phyloP scores from a whole-genome alignment of 2,329 filamentous ascomycete genomes.

The Macrophomina pseudophaseolina region DNA sequence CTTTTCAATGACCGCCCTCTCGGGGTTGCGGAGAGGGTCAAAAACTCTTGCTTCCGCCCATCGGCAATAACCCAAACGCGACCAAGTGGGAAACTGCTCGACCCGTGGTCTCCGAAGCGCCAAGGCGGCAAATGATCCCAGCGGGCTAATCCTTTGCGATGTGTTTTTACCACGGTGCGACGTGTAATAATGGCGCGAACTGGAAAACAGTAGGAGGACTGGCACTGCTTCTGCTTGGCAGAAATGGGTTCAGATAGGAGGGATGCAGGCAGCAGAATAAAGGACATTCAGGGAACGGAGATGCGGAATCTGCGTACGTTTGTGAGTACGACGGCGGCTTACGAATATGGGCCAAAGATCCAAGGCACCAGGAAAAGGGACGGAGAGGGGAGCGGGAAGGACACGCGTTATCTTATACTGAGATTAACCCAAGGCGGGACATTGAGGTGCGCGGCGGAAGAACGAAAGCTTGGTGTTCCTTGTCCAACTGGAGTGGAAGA shows the following conservation, averaged over 20 bases:
- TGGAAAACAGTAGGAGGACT: too few relatives aligned
- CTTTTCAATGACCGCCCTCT: too few relatives aligned
- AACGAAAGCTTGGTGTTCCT: constrained; percentile 4
- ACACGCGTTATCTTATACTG: constrained; percentile 16
- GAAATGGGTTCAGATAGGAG: not conserved
- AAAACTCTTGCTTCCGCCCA: too few relatives aligned
- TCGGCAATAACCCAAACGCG: too few relatives aligned
- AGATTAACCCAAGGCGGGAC: not conserved
- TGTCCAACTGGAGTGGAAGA: not conserved
- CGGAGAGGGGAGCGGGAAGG: not conserved
- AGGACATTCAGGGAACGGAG: not conserved
- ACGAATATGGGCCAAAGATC: not conserved
- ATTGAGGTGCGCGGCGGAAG: not conserved
- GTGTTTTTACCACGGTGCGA: too few relatives aligned
- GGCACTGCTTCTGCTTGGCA: not conserved
- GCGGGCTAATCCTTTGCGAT: too few relatives aligned
- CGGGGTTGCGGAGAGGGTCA: too few relatives aligned
- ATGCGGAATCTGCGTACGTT: not conserved
- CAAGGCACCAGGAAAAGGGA: constrained; percentile 11
- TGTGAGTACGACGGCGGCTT: not conserved
- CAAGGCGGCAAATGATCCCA: too few relatives aligned
- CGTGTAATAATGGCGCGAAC: too few relatives aligned
- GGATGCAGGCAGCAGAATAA: constrained; percentile 17
- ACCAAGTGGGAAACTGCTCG: too few relatives aligned
- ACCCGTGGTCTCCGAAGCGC: too few relatives aligned